Base-by-base conservation (phyloP, 2,329 filamentous ascomycete species). In the Raffaelea ambrosiae region DNA sequence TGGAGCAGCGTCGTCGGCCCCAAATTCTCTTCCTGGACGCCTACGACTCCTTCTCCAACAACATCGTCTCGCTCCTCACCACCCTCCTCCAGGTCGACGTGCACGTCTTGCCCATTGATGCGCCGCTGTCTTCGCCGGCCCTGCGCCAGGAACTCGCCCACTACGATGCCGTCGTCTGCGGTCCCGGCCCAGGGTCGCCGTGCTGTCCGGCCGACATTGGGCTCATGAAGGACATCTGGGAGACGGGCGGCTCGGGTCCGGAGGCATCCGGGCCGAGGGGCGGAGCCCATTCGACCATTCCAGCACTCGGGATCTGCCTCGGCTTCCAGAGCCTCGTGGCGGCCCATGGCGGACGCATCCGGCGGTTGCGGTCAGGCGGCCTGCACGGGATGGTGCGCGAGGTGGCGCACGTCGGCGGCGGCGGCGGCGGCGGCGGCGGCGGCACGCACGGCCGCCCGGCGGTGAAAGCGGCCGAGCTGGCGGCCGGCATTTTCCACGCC, bases 11-110 rank as follows among this genome's bases (percentile, higher is more conserved):
- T 29, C 26, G 26, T 13, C 26, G 20, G 20, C 18, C 39, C 23
- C 47, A 43, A 14, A 84, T 97, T 53, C 79, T 97, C 53, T 95
- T 95, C 67, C 74, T 98, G 56, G 93, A 97, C 64, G 90, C 91
- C 53, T 95, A 95, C 66, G 93, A 98, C 69, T 96, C 90, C 39
- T 98, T 96, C 67, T 88, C 89, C 48, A 90, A 95, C 68, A 97
- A 96, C 68, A 93, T 97, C 58, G 81, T 94, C 46, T 83, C 86
- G 5, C 77, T 95, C 31, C 74, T 97, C 42, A 77, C 84, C 56
- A 80, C 83, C 4, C 73, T 79, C 3, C 73, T 95, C 9, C 68
- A 74, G 50, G 84, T 78, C 19, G 71, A 82, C 16, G 83, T 95
- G 31, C 77, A 77, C 41, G 77, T 86, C 40, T 72, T 95, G 50